phyloP scores from a whole-genome alignment of 352 stramenopile species.

The Phytophthora cajani region DNA sequence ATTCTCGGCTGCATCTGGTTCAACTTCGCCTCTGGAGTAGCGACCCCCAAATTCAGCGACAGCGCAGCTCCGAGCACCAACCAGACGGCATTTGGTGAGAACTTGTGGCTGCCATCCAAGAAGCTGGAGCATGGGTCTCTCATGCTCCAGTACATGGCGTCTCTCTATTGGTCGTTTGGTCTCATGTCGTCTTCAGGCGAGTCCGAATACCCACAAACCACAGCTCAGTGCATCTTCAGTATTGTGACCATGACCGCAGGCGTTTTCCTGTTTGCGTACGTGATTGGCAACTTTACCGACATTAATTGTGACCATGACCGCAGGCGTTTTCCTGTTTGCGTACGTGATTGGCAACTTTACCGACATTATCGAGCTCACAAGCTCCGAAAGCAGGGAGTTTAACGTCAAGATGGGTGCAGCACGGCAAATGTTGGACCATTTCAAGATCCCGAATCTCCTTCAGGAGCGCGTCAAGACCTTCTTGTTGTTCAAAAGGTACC shows the following conservation, averaged over 20 bases:
- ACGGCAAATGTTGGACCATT: conserved; percentile 59
- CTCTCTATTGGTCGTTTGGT: conserved; percentile 66
- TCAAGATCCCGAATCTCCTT: conserved; percentile 46
- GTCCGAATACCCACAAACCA: conserved; percentile 50
- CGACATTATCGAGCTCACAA: conserved; percentile 61
- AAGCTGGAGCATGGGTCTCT: conserved; percentile 23
- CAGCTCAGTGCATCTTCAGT: conserved; percentile 50
- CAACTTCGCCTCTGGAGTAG: conserved; percentile 34
- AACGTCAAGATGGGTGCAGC: conserved; percentile 54
- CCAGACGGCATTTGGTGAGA: conserved; percentile 29
- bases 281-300: no score
- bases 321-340: conserved; percentile 67
- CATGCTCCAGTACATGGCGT: conserved; percentile 55
- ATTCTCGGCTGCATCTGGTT: conserved; percentile 65
- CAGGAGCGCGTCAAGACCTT: conserved; percentile 60
- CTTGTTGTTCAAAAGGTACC: conserved; percentile 68
- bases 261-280: no score
- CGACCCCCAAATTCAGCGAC: conserved; percentile 1
- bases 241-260: no score
- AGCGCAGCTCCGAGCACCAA: not conserved
- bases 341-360: conserved; percentile 74
- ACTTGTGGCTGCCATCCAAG: conserved; percentile 39
- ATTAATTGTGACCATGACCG: conserved; percentile 64
- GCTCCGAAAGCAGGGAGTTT: conserved; percentile 64
- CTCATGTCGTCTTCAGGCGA: conserved; percentile 60